A percentile compares a stretch with the other conserved stretches of the same genome.
Evolutionary conservation across 2,329 filamentous ascomycete species (phyloP).

Genomic region (Xylaria multiplex): DNA sequence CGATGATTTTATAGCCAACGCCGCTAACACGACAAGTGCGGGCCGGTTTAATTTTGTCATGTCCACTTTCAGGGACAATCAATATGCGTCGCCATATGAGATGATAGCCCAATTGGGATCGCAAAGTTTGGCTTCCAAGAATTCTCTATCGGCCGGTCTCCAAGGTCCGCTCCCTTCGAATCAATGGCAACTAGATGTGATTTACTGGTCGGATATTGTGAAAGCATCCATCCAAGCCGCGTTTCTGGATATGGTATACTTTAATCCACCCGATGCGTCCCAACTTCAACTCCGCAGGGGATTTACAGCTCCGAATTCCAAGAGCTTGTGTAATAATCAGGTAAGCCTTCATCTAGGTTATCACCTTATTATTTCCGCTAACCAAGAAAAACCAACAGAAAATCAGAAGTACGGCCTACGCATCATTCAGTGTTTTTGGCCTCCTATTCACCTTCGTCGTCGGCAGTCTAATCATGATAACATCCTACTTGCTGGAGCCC

Average conservation of each 20-base stretch:
- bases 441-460: conserved; percentile 38
- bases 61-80: neutral
- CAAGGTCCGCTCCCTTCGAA: no score
- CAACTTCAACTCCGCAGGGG: no score
- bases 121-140: no score
- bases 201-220: no score
- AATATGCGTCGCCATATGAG: neutral
- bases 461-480: conserved; percentile 35
- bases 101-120: neutral
- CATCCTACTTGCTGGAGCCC: conserved; percentile 20
- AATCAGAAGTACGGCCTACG: conserved; percentile 37
- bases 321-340: neutral
- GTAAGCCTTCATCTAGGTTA: neutral
- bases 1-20: neutral
- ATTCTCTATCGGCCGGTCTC: no score
- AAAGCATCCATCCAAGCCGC: no score
- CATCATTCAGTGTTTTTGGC: conserved; percentile 43
- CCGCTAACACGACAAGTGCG: neutral
- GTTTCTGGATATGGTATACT: no score
- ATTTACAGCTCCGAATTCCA: no score
- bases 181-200: no score
- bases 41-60: conserved; percentile 1
- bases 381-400: conserved; percentile 34
- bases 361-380: no score
- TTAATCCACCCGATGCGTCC: no score